Evolutionary conservation across 192 early-diverging fungal genomes (phyloP).

Genomic region (Geranomyces michiganensis): DNA sequence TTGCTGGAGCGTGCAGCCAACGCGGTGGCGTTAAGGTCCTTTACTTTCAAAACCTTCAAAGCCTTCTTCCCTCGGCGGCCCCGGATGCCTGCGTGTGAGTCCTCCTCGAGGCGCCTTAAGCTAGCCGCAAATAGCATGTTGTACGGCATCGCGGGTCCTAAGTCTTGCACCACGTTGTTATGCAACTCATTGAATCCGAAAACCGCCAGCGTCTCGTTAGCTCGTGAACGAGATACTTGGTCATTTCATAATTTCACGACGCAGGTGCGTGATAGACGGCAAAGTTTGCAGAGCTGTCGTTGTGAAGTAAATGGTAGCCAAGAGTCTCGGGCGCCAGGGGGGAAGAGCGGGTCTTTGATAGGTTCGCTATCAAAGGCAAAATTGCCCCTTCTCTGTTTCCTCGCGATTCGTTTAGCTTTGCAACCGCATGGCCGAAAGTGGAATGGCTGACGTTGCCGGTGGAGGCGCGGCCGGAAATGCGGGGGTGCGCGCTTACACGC

Average conservation of each 20-base stretch:
- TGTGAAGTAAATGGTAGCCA: neutral
- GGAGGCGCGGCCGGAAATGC: neutral
- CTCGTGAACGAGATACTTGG: constrained; percentile 26
- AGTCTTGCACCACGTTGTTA: too few species aligned
- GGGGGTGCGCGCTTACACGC: neutral
- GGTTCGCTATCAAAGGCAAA: constrained; percentile 35
- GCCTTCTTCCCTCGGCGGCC: too few species aligned
- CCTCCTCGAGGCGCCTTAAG: too few species aligned
- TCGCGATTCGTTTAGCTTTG: constrained; percentile 51
- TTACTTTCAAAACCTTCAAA: too few species aligned
- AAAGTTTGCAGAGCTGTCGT: neutral
- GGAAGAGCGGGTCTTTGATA: constrained; percentile 6
- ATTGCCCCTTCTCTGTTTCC: constrained; percentile 62
- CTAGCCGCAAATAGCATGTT: too few species aligned
- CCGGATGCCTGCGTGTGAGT: too few species aligned
- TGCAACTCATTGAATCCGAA: constrained; percentile 40
- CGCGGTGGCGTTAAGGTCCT: too few species aligned
- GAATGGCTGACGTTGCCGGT: neutral
- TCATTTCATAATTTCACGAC: constrained; percentile 27
- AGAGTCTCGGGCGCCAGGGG: neutral
- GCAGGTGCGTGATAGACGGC: constrained; percentile 38
- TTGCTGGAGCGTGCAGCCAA: too few species aligned
- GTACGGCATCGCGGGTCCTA: too few species aligned
- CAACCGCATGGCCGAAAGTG: constrained; percentile 32
- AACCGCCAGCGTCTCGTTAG: constrained; percentile 18